phyloP scores from a whole-genome alignment of 176 grass and related monocot genomes.

The Cenchrus purpureus region DNA sequence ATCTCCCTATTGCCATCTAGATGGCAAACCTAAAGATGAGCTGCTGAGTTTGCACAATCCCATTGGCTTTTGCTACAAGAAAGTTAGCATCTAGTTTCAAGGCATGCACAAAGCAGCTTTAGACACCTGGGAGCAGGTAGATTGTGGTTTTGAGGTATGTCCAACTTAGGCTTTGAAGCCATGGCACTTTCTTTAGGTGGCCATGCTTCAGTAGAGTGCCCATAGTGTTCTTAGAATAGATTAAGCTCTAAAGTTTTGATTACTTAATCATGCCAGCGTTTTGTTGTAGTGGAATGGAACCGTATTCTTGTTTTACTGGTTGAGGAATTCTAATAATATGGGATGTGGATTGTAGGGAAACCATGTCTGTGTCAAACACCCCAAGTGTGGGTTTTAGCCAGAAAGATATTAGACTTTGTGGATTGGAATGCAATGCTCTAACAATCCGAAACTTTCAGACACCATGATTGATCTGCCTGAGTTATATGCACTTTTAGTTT shows the following conservation, averaged over 20 bases:
- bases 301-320: not conserved
- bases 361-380: not conserved
- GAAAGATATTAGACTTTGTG: not conserved
- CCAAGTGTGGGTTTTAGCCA: not conserved
- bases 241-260: not conserved
- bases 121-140: not conserved
- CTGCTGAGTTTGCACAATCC: not conserved
- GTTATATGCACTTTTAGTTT: not conserved
- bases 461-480: not conserved
- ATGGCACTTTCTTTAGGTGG: not conserved
- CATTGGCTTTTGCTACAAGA: not conserved
- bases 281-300: constrained; percentile 8
- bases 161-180: constrained; percentile 6
- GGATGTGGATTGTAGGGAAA: not conserved
- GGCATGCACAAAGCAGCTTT: not conserved
- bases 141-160: not conserved
- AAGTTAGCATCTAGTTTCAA: not conserved
- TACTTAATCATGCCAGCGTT: not conserved
- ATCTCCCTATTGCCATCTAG: not conserved
- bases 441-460: not conserved
- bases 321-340: not conserved
- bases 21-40: constrained; percentile 25
- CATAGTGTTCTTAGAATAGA: constrained; percentile 21
- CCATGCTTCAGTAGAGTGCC: not conserved
- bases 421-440: not conserved